These are phyloP conservation scores for Cyberlindnera amylophila DNA, from an alignment of 805 yeast species.

Conservation along the genomic window DNA sequence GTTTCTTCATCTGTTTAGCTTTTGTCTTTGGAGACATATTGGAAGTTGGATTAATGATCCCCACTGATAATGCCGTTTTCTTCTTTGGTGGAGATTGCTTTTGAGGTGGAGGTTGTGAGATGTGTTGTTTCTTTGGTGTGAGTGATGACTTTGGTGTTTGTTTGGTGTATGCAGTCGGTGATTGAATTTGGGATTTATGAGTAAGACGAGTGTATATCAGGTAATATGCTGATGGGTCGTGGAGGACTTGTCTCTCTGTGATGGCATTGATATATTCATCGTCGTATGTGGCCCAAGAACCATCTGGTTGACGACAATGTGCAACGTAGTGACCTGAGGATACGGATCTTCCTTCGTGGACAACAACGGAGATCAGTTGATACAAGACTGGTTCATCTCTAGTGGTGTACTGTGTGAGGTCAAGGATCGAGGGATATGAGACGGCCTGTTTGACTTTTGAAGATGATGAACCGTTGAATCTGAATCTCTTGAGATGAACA, in stretches of 20 bases:
- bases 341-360: constrained; percentile 91
- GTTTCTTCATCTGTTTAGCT: constrained; percentile 10
- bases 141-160: not conserved
- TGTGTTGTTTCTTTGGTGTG: not conserved
- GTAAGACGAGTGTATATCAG: constrained; percentile 78
- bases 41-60: not conserved
- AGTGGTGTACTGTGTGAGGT: constrained; percentile 61
- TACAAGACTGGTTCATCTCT: constrained; percentile 50
- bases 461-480: constrained; percentile 75
- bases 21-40: constrained; percentile 3
- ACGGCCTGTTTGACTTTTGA: constrained; percentile 87
- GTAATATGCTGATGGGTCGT: constrained; percentile 88
- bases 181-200: constrained; percentile 34
- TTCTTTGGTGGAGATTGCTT: not conserved
- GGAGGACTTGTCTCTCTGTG: constrained; percentile 67
- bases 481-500: constrained; percentile 85
- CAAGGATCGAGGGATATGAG: constrained; percentile 72
- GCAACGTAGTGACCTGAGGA: constrained; percentile 92
- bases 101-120: not conserved
- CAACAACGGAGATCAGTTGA: constrained; percentile 77
- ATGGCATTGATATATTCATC: constrained; percentile 82
- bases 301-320: constrained; percentile 88
- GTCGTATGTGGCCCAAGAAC: constrained; percentile 90
- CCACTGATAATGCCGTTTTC: not conserved
- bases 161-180: not conserved